Conservation (phyloP, 495 filamentous ascomycete genomes). For the Eremomyces bilateralis region DNA sequence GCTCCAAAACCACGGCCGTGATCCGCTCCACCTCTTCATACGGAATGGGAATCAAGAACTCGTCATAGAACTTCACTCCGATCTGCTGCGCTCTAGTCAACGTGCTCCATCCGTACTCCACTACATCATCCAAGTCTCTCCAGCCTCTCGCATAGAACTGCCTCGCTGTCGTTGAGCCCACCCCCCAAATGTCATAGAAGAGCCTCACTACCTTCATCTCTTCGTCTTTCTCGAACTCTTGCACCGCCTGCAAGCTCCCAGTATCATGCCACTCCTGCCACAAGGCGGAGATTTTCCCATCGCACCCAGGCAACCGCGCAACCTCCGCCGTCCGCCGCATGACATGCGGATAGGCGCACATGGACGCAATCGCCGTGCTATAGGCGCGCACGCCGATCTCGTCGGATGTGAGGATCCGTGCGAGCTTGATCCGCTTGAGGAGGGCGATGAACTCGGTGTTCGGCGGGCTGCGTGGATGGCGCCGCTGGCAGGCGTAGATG, state of each 20-base stretch:
- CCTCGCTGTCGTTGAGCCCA: constrained; percentile 61
- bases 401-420: constrained; percentile 48
- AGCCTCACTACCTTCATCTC: constrained; percentile 36
- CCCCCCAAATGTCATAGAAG: constrained; percentile 76
- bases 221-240: constrained; percentile 39
- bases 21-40: constrained; percentile 56
- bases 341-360: constrained; percentile 61
- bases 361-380: constrained; percentile 58
- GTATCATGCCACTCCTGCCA: constrained; percentile 46
- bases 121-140: constrained; percentile 59
- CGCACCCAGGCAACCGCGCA: constrained; percentile 54
- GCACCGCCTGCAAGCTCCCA: constrained; percentile 37
- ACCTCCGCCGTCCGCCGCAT: constrained; percentile 38
- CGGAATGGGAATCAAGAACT: constrained; percentile 51
- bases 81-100: constrained; percentile 75
- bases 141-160: constrained; percentile 64
- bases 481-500: constrained; percentile 63
- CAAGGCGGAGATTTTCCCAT: constrained; percentile 54
- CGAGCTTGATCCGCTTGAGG: constrained; percentile 50
- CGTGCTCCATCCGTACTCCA: constrained; percentile 58
- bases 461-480: constrained; percentile 42
- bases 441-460: constrained; percentile 59
- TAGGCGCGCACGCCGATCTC: constrained; percentile 73
- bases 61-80: constrained; percentile 87
- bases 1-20: constrained; percentile 30